phyloP scores from a whole-genome alignment of 2,329 filamentous ascomycete genomes.

The Colletotrichum australisinense region DNA sequence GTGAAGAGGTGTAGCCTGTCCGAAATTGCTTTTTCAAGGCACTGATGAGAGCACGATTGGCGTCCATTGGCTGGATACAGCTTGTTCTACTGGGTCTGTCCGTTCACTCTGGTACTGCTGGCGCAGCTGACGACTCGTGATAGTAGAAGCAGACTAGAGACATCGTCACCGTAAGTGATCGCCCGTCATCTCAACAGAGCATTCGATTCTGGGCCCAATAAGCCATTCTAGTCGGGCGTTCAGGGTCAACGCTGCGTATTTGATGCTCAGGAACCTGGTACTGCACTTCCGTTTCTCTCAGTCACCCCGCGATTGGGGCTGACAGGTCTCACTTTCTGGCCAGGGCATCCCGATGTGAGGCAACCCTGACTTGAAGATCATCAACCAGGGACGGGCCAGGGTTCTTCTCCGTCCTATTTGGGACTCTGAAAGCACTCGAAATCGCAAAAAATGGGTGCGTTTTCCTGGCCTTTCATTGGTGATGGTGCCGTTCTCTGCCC shows the following conservation, averaged over 20 bases:
- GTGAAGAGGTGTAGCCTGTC: not conserved
- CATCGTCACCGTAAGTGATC: not conserved
- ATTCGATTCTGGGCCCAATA: not conserved
- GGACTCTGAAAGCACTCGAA: not conserved
- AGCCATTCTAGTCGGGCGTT: not conserved
- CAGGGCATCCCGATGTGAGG: conserved; percentile 14
- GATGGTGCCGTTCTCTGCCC: conserved; percentile 4
- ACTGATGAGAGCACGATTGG: not conserved
- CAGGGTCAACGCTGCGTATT: not conserved
- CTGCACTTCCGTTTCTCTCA: not conserved
- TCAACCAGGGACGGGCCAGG: conserved; percentile 6
- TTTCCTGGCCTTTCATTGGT: conserved; percentile 4
- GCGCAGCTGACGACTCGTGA: not conserved
- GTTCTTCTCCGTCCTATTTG: conserved; percentile 19
- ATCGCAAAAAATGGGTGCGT: not conserved
- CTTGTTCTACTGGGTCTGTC: too few relatives aligned
- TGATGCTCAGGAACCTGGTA: not conserved
- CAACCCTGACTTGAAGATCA: conserved; percentile 14
- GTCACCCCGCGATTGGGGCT: conserved; percentile 1
- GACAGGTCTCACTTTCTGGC: conserved; percentile 14
- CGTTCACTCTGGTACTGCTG: not conserved
- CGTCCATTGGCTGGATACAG: not conserved
- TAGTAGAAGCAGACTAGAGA: not conserved
- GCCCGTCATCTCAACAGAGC: not conserved
- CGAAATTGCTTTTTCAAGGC: not conserved